These are phyloP conservation scores for Scheffersomyces coipomensis DNA, from an alignment of 805 yeast species.

Conservation along the genomic window DNA sequence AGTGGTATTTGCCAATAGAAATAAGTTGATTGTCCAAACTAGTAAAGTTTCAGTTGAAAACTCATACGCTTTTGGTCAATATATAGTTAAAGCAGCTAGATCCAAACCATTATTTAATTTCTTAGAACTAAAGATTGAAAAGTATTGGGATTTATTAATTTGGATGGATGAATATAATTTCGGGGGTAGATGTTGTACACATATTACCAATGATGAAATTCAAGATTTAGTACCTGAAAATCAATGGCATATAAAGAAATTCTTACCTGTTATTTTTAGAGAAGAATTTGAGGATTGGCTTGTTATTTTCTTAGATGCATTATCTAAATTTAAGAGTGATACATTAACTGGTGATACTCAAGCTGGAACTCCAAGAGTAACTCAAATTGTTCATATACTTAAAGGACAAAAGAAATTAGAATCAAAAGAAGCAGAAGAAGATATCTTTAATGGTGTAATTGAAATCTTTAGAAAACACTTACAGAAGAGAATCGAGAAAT, in stretches of 20 bases:
- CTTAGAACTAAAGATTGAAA: conserved; percentile 68
- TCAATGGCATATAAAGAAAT: conserved; percentile 77
- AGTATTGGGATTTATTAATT: conserved; percentile 88
- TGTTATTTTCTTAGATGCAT: conserved; percentile 66
- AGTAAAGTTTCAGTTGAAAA: conserved; percentile 76
- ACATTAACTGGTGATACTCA: conserved; percentile 34
- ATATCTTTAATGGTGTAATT: conserved; percentile 44
- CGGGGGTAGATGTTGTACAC: conserved; percentile 64
- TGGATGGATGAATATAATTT: conserved; percentile 95
- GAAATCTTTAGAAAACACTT: conserved; percentile 62
- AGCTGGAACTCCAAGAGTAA: conserved; percentile 55
- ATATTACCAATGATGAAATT: conserved; percentile 42
- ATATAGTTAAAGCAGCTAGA: conserved; percentile 72
- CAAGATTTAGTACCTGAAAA: conserved; percentile 50
- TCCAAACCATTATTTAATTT: conserved; percentile 80
- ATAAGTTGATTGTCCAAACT: conserved; percentile 70
- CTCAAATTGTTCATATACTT: conserved; percentile 62
- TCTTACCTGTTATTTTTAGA: conserved; percentile 71
- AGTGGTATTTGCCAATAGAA: conserved; percentile 77
- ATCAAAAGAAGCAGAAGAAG: conserved; percentile 30
- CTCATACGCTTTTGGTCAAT: conserved; percentile 88
- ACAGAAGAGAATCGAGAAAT: conserved; percentile 59
- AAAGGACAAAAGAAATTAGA: conserved; percentile 40
- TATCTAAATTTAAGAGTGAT: conserved; percentile 54
- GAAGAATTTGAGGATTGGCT: conserved; percentile 89